Base-by-base conservation (phyloP, 2,329 filamentous ascomycete genomes). In the Phaeosphaeriaceae sp. region DNA sequence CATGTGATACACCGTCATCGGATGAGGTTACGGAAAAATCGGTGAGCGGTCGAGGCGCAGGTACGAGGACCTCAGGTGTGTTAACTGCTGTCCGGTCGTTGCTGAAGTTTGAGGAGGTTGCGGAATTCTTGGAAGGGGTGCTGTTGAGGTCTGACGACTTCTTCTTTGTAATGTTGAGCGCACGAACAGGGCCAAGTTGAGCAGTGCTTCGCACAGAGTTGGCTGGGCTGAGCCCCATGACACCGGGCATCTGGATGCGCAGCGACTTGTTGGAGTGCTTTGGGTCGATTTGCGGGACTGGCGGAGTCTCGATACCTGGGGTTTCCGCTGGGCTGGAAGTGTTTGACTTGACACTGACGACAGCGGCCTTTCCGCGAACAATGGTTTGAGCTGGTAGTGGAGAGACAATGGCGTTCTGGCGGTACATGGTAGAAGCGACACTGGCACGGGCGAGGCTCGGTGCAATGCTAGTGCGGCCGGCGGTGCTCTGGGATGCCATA, bases 381-480 rank as follows among this genome's bases (percentile, higher is more conserved):
- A 92, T 91, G 52, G 93, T 95, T 71, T 95, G 92, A 0, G 93
- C 92, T 0, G 93, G 90, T 55, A 89, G 81, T 1, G 83, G 91
- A 74, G 84, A 93, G 67, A 97, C 87, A 52, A 96, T 88, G 17
- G 92, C 93, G 71, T 96, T 92, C 80, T 93, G 94, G 65, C 92
- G 91, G 74, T 97, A 98, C 53, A 97, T 92, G 20, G 94, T 97
- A 1, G 93, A 97, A 3, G 93, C 93, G 63, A 98, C 91, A 72
- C 85, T 88, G 56, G 71, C 79, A 40, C 82, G 76, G 27, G 81
- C 81, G 31, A 84, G 73, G 51, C 79, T 82, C 1, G 81, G 81
- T 11, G 81, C 80, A 65, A 83, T 82, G 62, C 80, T 83, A n/a
- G 78, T 78, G 48, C 79, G 79, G 21, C 76, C 78, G 52, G 81